A percentile compares a stretch with the other conserved stretches of the same genome.
These are phyloP conservation scores for Trypanosoma lewisi DNA, from an alignment of 208 protist genomes.

Conservation along the genomic window DNA sequence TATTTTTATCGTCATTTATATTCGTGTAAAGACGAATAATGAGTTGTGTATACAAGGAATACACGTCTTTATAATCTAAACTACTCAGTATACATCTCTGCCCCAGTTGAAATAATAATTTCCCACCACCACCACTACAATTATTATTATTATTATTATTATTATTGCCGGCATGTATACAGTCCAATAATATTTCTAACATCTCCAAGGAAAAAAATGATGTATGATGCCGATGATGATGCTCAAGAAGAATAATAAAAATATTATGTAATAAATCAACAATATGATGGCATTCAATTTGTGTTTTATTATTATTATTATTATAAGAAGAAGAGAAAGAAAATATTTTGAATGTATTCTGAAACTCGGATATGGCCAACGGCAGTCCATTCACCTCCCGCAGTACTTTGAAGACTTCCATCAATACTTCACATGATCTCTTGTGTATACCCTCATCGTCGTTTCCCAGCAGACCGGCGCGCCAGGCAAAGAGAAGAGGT, in stretches of 20 bases:
- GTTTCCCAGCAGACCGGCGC: slow-evolving; percentile 37
- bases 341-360: not conserved
- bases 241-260: slow-evolving; percentile 53
- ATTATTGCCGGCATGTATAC: slow-evolving; percentile 42
- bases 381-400: slow-evolving; percentile 35
- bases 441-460: slow-evolving; percentile 70
- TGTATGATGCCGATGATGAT: slow-evolving; percentile 33
- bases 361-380: not conserved
- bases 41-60: too few relatives aligned
- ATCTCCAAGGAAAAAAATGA: slow-evolving; percentile 27
- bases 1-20: slow-evolving; percentile 34
- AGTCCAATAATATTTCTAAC: slow-evolving; percentile 42
- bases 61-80: slow-evolving; percentile 52
- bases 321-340: not conserved
- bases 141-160: too few relatives aligned
- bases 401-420: slow-evolving; percentile 41
- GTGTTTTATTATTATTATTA: too few relatives aligned
- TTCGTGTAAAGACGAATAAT: too few relatives aligned
- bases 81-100: slow-evolving; percentile 52
- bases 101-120: slow-evolving; percentile 51
- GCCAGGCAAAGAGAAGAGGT: slow-evolving; percentile 57
- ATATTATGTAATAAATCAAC: slow-evolving; percentile 23
- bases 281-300: not conserved
- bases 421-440: slow-evolving; percentile 60
- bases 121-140: too few relatives aligned